Conservation (phyloP, 257 asterid genomes). For the Solanum neorickii region DNA sequence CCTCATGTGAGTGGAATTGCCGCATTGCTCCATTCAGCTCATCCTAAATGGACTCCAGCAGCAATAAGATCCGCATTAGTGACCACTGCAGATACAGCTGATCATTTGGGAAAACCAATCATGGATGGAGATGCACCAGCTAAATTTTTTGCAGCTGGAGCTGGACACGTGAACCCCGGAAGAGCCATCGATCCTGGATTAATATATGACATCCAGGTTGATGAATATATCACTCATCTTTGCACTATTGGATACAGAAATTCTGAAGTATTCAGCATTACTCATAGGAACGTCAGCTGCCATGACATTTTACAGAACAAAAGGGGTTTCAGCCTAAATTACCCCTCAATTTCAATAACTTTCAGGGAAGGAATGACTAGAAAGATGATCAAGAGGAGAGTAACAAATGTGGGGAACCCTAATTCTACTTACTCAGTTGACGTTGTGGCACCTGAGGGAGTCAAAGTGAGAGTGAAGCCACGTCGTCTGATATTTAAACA, state of each 20-base stretch:
- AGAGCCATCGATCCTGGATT: constrained; percentile 75
- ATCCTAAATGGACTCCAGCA: constrained; percentile 78
- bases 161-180: constrained; percentile 77
- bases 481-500: constrained; percentile 37
- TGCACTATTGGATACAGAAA: constrained; percentile 55
- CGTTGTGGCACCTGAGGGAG: constrained; percentile 64
- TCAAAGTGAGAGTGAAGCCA: constrained; percentile 58
- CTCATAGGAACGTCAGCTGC: constrained; percentile 80
- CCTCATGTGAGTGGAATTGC: constrained; percentile 85
- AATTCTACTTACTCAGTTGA: constrained; percentile 19
- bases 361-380: constrained; percentile 41
- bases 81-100: constrained; percentile 65
- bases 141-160: constrained; percentile 58
- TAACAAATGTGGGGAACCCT: constrained; percentile 60
- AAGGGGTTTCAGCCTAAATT: constrained; percentile 77
- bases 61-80: constrained; percentile 78
- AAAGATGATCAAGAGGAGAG: constrained; percentile 38
- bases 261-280: constrained; percentile 61
- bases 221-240: constrained; percentile 57
- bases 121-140: constrained; percentile 72
- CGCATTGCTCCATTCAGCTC: constrained; percentile 58
- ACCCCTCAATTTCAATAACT: constrained; percentile 61
- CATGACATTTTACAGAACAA: constrained; percentile 36
- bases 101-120: constrained; percentile 54
- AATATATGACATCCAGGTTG: constrained; percentile 53